These are phyloP conservation scores for Penicillium crustosum DNA, from an alignment of 2,329 filamentous ascomycete genomes.

Conservation along the genomic window DNA sequence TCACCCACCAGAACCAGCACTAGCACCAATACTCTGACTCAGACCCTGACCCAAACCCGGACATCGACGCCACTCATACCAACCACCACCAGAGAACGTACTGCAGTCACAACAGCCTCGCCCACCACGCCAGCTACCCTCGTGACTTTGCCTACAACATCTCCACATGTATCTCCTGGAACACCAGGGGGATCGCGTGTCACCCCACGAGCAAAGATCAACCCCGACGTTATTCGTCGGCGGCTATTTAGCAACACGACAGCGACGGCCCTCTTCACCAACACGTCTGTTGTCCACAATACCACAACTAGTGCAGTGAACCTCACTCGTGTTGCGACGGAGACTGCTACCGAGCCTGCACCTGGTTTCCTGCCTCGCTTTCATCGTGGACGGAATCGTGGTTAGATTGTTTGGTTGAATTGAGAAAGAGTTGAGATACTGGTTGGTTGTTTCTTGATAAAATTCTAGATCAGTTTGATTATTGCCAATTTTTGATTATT, in stretches of 20 bases:
- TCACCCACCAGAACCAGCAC: neutral
- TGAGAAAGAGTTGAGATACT: neutral
- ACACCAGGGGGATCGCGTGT: neutral
- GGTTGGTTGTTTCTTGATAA: neutral
- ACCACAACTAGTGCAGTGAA: conserved; percentile 4
- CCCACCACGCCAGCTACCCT: neutral
- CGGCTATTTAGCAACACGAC: neutral
- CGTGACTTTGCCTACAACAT: neutral
- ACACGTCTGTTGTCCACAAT: neutral
- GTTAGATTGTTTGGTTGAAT: neutral
- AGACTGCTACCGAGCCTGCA: conserved; percentile 1
- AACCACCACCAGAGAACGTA: neutral
- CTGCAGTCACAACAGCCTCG: neutral
- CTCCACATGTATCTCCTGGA: neutral
- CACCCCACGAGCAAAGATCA: conserved; percentile 1
- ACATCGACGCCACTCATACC: conserved; percentile 6
- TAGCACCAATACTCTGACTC: neutral
- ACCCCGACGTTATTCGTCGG: conserved; percentile 5
- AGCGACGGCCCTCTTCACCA: neutral
- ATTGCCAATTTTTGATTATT: neutral
- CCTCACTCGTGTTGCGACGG: neutral
- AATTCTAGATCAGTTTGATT: neutral
- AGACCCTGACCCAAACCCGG: neutral
- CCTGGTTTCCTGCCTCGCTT: conserved; percentile 8
- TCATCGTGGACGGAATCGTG: conserved; percentile 3